Base-by-base conservation (phyloP, 139 green algal genomes). In the Monoraphidium neglectum region DNA sequence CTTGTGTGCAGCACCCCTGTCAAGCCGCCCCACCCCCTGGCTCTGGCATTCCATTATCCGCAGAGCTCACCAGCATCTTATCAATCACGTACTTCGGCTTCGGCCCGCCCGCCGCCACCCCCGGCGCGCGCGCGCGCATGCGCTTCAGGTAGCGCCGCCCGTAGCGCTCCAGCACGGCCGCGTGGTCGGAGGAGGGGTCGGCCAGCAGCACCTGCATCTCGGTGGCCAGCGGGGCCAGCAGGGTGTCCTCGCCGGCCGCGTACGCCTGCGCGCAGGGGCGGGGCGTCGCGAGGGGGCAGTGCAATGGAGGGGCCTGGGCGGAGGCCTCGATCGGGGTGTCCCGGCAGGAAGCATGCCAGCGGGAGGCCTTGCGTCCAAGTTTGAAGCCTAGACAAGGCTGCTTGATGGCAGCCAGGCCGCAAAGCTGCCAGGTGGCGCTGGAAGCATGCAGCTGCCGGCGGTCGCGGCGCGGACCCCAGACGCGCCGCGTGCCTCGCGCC, bases 31-130 rank as follows among this genome's bases (percentile, higher is more conserved):
- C n/a, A n/a, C n/a, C n/a, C n/a, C n/a, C n/a, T n/a, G n/a, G n/a
- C n/a, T n/a, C n/a, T n/a, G n/a, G n/a, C n/a, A n/a, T n/a, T n/a
- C n/a, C n/a, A n/a, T n/a, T n/a, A n/a, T n/a, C n/a, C n/a, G n/a
- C n/a, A n/a, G n/a, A n/a, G n/a, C n/a, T n/a, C n/a, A 86, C 87
- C 77, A 95, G 89, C 90, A 94, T 95, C 82, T 95, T 95, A 84
- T 95, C 91, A 38, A 95, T 90, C 10, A 93, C 84, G 23, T 83
- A 72, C 24, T 40, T 68, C 30, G 38, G 60, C 43, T 5, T 59
- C 77, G 37, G n/a, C 68, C 60, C 18, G 47, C 13, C n/a, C 37
- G 36, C 47, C 8, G 3, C 51, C n/a, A n/a, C n/a, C n/a, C n/a
- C n/a, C 16, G 56, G 53, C 3, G 76, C 33, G 3, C 40, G 63